These are phyloP conservation scores for Pichia sp. DNA, from an alignment of 1,139 yeast species.

Conservation along the genomic window DNA sequence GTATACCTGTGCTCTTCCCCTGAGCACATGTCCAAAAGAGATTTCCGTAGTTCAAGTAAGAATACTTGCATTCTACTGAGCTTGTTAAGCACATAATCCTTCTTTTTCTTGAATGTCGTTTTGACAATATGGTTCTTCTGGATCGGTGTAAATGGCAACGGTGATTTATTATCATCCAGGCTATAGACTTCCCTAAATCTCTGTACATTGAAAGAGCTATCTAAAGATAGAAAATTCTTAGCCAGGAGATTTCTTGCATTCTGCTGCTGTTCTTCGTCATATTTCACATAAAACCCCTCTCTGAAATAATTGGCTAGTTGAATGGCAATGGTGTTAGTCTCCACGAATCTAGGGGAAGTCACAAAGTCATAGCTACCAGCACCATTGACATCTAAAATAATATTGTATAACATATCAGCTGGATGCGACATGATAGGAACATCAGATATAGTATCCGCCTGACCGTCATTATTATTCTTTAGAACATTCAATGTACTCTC, in stretches of 20 bases:
- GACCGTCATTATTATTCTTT: no score
- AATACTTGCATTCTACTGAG: conserved; percentile 20
- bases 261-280: conserved; percentile 2
- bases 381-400: conserved; percentile 15
- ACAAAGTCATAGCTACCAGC: conserved; percentile 16
- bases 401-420: conserved; percentile 17
- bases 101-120: conserved; percentile 20
- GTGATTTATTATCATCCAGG: conserved; percentile 1
- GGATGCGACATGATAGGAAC: conserved; percentile 19
- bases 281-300: conserved; percentile 16
- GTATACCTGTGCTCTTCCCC: conserved; percentile 31
- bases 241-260: conserved; percentile 5
- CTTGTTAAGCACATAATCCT: conserved; percentile 18
- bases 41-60: conserved; percentile 17
- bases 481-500: no score
- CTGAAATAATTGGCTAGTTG: conserved; percentile 21
- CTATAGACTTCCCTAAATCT: conserved; percentile 9
- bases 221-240: conserved; percentile 12
- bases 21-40: conserved; percentile 21
- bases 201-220: conserved; percentile 14
- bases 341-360: conserved; percentile 13
- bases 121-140: conserved; percentile 24
- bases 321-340: conserved; percentile 13
- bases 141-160: no score
- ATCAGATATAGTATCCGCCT: no score